Conservation (phyloP, 768 basidiomycete species). For the Russula lepida region DNA sequence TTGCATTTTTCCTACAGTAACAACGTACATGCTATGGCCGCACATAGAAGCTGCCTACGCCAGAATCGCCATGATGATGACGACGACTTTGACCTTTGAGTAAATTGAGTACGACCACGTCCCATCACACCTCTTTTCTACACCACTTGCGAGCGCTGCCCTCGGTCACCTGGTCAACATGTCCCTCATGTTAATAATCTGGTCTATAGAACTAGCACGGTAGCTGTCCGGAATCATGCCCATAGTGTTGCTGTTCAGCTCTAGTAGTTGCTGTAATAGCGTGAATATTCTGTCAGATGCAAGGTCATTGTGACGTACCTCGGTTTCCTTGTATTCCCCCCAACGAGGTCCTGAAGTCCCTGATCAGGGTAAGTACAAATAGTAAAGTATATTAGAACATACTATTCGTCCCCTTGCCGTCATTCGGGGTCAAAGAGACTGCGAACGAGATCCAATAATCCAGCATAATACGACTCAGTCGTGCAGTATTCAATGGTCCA, state of each 20-base stretch:
- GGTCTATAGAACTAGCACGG: slow-evolving; percentile 4
- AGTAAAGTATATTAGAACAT: background rate
- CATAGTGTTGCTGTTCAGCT: slow-evolving; percentile 3
- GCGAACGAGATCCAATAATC: slow-evolving; percentile 43
- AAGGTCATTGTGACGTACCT: background rate
- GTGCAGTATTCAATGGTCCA: background rate
- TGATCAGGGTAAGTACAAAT: background rate
- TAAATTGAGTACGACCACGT: background rate
- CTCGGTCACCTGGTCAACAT: slow-evolving; percentile 5
- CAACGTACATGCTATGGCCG: slow-evolving; percentile 26
- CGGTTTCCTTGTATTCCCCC: background rate
- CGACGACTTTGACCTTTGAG: slow-evolving; percentile 50
- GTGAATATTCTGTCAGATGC: background rate
- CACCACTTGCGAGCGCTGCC: too few relatives aligned
- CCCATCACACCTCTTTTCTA: background rate
- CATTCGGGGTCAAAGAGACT: slow-evolving; percentile 37
- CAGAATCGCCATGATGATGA: slow-evolving; percentile 33
- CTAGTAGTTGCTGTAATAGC: slow-evolving; percentile 1
- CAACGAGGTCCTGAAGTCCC: background rate
- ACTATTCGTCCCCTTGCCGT: slow-evolving; percentile 33
- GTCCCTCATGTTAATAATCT: background rate
- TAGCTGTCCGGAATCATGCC: slow-evolving; percentile 4
- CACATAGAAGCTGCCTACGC: slow-evolving; percentile 32
- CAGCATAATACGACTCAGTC: slow-evolving; percentile 31
- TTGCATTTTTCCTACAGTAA: too few relatives aligned